Evolutionary conservation across 2,329 filamentous ascomycete genomes (phyloP).

Genomic region (Xylariaceae sp.): DNA sequence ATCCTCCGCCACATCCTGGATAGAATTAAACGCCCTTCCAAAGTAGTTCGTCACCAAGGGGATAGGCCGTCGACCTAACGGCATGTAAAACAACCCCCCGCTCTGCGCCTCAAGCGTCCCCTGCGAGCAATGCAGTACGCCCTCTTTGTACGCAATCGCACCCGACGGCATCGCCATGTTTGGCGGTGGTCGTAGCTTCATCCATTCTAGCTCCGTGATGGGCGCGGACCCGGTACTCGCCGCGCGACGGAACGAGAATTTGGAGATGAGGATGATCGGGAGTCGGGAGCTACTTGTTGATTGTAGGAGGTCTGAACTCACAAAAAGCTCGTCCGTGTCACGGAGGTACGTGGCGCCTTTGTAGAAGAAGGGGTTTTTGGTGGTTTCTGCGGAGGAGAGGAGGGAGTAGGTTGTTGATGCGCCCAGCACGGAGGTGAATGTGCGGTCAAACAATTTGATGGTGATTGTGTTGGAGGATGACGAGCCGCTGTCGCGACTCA

Average conservation of each 20-base stretch:
- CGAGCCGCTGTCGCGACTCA: background rate
- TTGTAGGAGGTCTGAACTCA: slow-evolving; percentile 41
- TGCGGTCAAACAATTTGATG: slow-evolving; percentile 36
- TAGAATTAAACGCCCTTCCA: slow-evolving; percentile 43
- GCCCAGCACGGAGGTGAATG: slow-evolving; percentile 35
- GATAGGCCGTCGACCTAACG: slow-evolving; percentile 29
- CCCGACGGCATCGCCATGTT: slow-evolving; percentile 42
- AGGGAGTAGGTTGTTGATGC: slow-evolving; percentile 36
- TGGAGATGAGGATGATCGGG: slow-evolving; percentile 43
- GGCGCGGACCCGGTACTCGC: background rate
- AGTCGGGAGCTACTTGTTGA: slow-evolving; percentile 34
- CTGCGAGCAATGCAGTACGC: slow-evolving; percentile 41
- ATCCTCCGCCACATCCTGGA: slow-evolving; percentile 39
- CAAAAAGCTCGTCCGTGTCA: slow-evolving; percentile 39
- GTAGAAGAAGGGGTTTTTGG: slow-evolving; percentile 43
- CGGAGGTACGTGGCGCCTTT: slow-evolving; percentile 40
- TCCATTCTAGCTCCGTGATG: slow-evolving; percentile 36
- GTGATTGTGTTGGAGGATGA: slow-evolving; percentile 23
- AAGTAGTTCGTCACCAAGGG: slow-evolving; percentile 40
- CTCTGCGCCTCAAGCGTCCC: slow-evolving; percentile 27
- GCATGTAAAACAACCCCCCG: slow-evolving; percentile 34
- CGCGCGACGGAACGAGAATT: slow-evolving; percentile 26
- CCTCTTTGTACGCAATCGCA: slow-evolving; percentile 37
- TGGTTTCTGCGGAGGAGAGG: slow-evolving; percentile 37
- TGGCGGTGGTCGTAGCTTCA: slow-evolving; percentile 39